These are phyloP conservation scores for Beauveria sp. DNA, from an alignment of 2,329 filamentous ascomycete species.

Conservation along the genomic window DNA sequence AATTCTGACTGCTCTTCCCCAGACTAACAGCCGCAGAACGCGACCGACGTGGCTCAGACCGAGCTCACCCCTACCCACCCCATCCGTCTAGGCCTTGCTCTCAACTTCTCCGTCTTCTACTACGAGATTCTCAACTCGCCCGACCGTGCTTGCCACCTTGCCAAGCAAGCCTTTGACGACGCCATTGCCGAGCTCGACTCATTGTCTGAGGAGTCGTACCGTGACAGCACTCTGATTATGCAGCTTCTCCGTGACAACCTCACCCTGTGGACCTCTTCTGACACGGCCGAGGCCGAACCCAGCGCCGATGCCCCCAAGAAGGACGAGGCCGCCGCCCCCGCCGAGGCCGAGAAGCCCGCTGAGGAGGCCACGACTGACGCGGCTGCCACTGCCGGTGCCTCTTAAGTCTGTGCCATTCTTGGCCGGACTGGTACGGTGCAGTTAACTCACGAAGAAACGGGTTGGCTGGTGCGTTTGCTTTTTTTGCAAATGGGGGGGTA, in stretches of 20 bases:
- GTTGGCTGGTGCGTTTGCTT: constrained; percentile 9
- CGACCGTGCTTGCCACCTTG: constrained; percentile 95
- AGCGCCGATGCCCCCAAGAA: constrained; percentile 51
- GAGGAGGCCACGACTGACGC: constrained; percentile 39
- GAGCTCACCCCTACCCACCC: constrained; percentile 96
- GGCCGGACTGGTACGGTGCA: background rate
- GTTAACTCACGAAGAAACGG: constrained; percentile 6
- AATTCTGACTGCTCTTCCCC: constrained; percentile 99
- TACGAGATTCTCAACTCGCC: constrained; percentile 99
- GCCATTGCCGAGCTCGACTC: constrained; percentile 98
- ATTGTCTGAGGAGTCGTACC: constrained; percentile 95
- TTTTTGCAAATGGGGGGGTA: constrained; percentile 9
- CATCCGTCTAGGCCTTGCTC: constrained; percentile 91
- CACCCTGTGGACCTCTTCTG: constrained; percentile 94
- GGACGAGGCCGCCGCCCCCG: constrained; percentile 40
- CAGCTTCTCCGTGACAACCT: constrained; percentile 97
- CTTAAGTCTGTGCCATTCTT: constrained; percentile 31
- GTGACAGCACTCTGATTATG: constrained; percentile 99
- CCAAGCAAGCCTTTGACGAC: constrained; percentile 98
- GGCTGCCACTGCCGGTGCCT: constrained; percentile 39
- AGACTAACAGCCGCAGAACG: constrained; percentile 98
- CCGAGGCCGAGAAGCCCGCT: constrained; percentile 31
- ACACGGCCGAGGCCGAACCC: constrained; percentile 70
- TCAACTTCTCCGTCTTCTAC: constrained; percentile 99
- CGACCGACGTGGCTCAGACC: constrained; percentile 95